Evolutionary conservation across 331 rosid genomes (phyloP), one percentile per base, ranked within the genome.

Genomic region (Pyrus hybrid): DNA sequence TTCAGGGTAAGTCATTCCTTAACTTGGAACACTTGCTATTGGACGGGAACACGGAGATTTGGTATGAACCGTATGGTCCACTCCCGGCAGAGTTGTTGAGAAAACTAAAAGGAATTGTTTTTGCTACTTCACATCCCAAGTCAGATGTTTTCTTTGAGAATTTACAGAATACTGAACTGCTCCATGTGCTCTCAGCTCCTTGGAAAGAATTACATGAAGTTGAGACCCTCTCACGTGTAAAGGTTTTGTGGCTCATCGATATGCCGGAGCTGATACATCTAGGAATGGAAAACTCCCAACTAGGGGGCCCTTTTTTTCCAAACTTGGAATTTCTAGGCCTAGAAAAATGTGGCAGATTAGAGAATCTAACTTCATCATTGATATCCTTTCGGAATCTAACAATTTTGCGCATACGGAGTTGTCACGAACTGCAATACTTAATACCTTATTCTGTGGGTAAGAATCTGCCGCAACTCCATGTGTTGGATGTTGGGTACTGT

Each of bases 201-300:
- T 37, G 45, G 45, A 9, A 37, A 37, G 45, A 37, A 37, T 8
- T 37, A 37, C 12, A 8, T 35, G 0, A 8, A 35, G 43, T 8
- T 35, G 43, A 9, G 43, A 35, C 12, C 43, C 43, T 35, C 12
- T 12, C 43, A 35, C 16, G 22, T 29, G 20, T 75, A 47, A 30
- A 6, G 22, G 4, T 0, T n/a, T 32, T 63, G 61, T 0, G 0
- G 3, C 51, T 63, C 17, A 1, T 0, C 0, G 0, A 1, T 0
- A 29, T 63, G 49, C 5, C 28, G 1, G 3, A 25, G 4, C 56
- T 75, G 64, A 14, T n/a, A 17, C 71, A 49, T n/a, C 25, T 51
- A 0, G 43, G 71, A 35, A 37, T 20, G 1, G 5, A 33, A 29
- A 0, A 33, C 6, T 0, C 9, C 8, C 43, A 35, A 7, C 43